phyloP scores from a whole-genome alignment of 2,329 filamentous ascomycete genomes.

The Pyrenophora tritici-repentis region DNA sequence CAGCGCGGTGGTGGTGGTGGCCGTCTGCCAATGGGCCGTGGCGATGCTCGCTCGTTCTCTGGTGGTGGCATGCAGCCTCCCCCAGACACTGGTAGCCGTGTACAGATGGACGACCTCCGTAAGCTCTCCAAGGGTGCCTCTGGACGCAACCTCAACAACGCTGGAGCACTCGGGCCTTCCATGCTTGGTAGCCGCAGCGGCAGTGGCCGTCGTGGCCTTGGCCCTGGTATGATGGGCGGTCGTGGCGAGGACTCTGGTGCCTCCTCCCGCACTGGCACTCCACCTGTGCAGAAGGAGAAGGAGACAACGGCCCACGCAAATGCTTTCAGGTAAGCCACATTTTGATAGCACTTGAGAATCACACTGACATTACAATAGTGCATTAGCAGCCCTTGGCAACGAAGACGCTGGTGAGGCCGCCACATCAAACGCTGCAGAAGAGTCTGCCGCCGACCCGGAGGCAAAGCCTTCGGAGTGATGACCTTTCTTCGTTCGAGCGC shows the following conservation, averaged over 20 bases:
- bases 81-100: conserved; percentile 74
- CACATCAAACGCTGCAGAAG: conserved; percentile 66
- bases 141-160: conserved; percentile 61
- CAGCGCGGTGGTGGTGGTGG: conserved; percentile 72
- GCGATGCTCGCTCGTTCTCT: conserved; percentile 85
- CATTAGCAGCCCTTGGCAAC: conserved; percentile 61
- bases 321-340: conserved; percentile 80
- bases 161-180: conserved; percentile 72
- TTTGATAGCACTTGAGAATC: neutral
- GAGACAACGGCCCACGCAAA: conserved; percentile 75
- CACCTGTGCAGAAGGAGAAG: conserved; percentile 68
- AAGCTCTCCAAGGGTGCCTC: conserved; percentile 69
- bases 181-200: conserved; percentile 88
- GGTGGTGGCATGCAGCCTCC: conserved; percentile 71
- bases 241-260: conserved; percentile 83
- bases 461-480: conserved; percentile 47
- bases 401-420: conserved; percentile 60
- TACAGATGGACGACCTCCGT: conserved; percentile 89
- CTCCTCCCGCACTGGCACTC: conserved; percentile 88
- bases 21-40: conserved; percentile 76
- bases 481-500: conserved; percentile 41
- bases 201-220: conserved; percentile 78
- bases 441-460: conserved; percentile 28
- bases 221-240: conserved; percentile 70
- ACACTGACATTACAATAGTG: conserved; percentile 48